Percentiles rank a stretch among this genome's conserved stretches.
Conservation (phyloP, 2,329 filamentous ascomycete species). For the Diaporthe helianthi region DNA sequence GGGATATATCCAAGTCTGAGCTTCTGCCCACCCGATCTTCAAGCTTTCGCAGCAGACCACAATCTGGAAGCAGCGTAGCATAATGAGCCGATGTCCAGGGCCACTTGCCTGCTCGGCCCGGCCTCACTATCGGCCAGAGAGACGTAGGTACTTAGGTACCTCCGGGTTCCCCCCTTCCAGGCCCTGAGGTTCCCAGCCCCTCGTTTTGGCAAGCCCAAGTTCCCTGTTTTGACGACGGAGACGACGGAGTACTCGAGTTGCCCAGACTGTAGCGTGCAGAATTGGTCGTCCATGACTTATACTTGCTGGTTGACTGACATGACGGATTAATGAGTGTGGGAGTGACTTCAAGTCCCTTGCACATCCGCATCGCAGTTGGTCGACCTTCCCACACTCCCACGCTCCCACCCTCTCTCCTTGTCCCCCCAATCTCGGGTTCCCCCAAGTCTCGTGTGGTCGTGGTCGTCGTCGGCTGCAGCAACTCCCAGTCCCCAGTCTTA, state of each 20-base stretch:
- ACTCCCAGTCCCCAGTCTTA: not conserved
- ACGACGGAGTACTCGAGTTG: not conserved
- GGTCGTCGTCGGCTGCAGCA: conserved; percentile 10
- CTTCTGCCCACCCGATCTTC: not conserved
- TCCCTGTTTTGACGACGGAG: conserved; percentile 26
- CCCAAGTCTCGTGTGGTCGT: conserved; percentile 4
- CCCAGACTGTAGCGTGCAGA: not conserved
- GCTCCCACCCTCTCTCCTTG: not conserved
- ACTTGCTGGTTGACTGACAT: not conserved
- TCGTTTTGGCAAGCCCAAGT: conserved; percentile 17
- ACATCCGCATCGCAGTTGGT: conserved; percentile 20
- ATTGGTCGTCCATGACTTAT: conserved; percentile 11
- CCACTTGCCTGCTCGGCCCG: conserved; percentile 20
- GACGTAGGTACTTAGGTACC: not conserved
- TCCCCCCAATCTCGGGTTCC: not conserved
- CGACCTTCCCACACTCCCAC: not conserved
- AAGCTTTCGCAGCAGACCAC: not conserved
- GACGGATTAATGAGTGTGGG: not conserved
- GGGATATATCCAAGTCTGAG: not conserved
- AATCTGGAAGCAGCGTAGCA: conserved; percentile 1
- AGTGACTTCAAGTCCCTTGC: not conserved
- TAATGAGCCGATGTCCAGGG: not conserved
- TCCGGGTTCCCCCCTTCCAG: not conserved
- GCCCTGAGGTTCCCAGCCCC: conserved; percentile 7
- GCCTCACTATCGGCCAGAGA: not conserved